Evolutionary conservation across 2,329 filamentous ascomycete species (phyloP), one percentile per base, ranked within the genome.

Genomic region (Penicillium sp.): DNA sequence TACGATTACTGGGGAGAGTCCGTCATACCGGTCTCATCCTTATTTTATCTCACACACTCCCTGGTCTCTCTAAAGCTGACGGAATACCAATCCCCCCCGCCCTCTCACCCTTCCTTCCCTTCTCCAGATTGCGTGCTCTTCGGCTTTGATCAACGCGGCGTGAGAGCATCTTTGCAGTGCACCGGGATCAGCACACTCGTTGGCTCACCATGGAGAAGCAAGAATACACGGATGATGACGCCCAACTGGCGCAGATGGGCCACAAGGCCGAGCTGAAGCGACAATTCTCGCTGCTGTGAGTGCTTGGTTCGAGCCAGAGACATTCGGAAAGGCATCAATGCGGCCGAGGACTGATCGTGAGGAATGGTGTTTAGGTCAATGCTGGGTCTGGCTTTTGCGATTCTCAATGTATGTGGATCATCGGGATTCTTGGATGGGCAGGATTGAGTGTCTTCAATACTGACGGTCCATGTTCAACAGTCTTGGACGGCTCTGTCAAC

Each of bases 401-500:
- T 83, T 55, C 62, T 83, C 40, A 83, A 83, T 59, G 66, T 68
- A 65, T 29, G 64, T 56, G 29, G 34, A 2, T 8, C 24, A 32
- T 43, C 29, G 41, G 24, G 9, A 33, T 39, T 33, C 13, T 13
- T 24, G 12, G 27, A 9, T 13, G 4, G 9, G 24, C 37, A 11
- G 18, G 3, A 4, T 32, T 11, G 7, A 32, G 13, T 11, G n/a
- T 13, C 42, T 28, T 34, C 38, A 36, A 26, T 33, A 36, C 39
- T 33, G 54, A 12, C 56, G 48, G 39, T 36, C 5, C 13, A 4
- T 25, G 27, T n/a, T 27, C 6, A 13, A 49, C 41, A 69, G 66
- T 80, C 79, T 12, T 83, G 80, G 80, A 82, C 80, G 2, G 80
- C 80, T 12, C 67, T 83, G 6, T 78, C 78, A 3, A 73, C 80